Conservation (phyloP, 1,284 basidiomycete species). For the Ganoderma leucocontextum region DNA sequence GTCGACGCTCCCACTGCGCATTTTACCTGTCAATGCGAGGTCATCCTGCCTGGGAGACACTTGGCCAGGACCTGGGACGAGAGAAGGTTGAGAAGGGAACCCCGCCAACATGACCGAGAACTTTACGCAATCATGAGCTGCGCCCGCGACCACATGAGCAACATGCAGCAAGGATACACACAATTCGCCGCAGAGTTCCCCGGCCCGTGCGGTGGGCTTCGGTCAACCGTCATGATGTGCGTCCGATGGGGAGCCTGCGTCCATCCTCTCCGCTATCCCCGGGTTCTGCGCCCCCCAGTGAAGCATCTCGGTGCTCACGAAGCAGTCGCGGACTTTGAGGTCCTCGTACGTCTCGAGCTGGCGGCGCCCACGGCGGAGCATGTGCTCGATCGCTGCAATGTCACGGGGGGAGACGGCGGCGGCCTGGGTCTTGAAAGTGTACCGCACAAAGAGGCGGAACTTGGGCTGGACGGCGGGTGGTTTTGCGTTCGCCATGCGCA, state of each 20-base stretch:
- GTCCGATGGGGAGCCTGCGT: constrained; percentile 2
- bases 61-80: neutral
- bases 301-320: constrained; percentile 71
- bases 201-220: neutral
- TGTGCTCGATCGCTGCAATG: constrained; percentile 73
- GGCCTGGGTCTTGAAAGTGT: constrained; percentile 72
- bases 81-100: constrained; percentile 1
- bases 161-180: neutral
- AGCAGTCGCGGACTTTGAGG: constrained; percentile 72
- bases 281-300: constrained; percentile 57
- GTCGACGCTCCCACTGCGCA: constrained; percentile 1
- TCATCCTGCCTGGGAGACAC: neutral
- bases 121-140: constrained; percentile 2
- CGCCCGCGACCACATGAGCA: constrained; percentile 4
- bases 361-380: constrained; percentile 68
- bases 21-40: neutral
- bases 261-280: constrained; percentile 16
- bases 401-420: constrained; percentile 66
- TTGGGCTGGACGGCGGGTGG: constrained; percentile 63
- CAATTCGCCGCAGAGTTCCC: neutral
- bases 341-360: constrained; percentile 77
- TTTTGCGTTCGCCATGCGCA: constrained; percentile 77
- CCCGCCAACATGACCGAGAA: constrained; percentile 1
- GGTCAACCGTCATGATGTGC: neutral
- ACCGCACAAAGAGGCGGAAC: constrained; percentile 72